Evolutionary conservation across 805 yeast genomes (phyloP).

Genomic region (Saccharomycopsis sp.): DNA sequence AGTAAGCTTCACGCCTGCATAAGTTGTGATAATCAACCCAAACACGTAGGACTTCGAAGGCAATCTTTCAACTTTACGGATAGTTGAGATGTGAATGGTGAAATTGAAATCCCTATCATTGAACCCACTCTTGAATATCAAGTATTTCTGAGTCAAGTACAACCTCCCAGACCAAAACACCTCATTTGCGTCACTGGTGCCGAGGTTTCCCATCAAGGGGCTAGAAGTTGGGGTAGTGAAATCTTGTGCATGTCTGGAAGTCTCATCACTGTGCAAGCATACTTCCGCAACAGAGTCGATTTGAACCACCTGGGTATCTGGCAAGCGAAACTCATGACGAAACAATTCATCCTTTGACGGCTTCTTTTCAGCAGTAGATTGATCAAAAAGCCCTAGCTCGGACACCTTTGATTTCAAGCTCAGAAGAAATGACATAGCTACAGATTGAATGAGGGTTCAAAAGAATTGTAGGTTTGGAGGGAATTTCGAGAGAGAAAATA

Average conservation of each 20-base stretch:
- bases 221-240: conserved; percentile 8
- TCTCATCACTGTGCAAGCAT: conserved; percentile 21
- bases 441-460: no score
- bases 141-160: conserved; percentile 64
- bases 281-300: conserved; percentile 64
- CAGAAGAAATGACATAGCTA: conserved; percentile 18
- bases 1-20: conserved; percentile 51
- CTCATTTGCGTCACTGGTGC: conserved; percentile 21
- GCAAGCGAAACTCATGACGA: conserved; percentile 58
- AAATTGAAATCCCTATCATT: conserved; percentile 63
- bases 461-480: no score
- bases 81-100: conserved; percentile 62
- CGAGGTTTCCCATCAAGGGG: conserved; percentile 5
- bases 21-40: conserved; percentile 64
- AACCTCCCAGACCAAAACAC: conserved; percentile 51
- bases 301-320: conserved; percentile 57
- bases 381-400: conserved; percentile 19
- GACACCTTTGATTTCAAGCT: conserved; percentile 19
- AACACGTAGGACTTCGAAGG: conserved; percentile 64
- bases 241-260: conserved; percentile 7
- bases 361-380: conserved; percentile 25
- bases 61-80: conserved; percentile 78
- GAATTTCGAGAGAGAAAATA: no score
- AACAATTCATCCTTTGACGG: conserved; percentile 64
- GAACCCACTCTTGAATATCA: conserved; percentile 64